Conservation (phyloP, 768 basidiomycete species). For the Botryobasidium botryosum region DNA sequence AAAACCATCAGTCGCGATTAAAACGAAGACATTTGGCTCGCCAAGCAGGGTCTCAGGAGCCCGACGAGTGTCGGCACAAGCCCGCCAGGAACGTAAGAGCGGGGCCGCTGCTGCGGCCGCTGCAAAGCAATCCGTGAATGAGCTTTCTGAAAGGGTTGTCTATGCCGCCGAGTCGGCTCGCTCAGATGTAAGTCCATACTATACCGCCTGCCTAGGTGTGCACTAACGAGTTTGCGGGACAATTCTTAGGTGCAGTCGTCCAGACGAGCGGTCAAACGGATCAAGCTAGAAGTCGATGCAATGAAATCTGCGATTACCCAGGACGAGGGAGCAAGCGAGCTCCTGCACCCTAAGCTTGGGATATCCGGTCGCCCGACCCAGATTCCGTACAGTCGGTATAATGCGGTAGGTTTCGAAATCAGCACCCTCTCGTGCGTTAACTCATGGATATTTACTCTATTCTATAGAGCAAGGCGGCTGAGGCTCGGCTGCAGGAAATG, state of each 20-base stretch:
- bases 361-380: no score
- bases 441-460: not conserved
- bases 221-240: not conserved
- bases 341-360: no score
- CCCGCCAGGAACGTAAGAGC: not conserved
- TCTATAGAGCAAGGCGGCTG: constrained; percentile 51
- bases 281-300: constrained; percentile 40
- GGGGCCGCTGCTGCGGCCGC: constrained; percentile 3
- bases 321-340: no score
- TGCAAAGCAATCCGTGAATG: not conserved
- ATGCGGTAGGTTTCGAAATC: no score
- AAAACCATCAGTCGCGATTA: not conserved
- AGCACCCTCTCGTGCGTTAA: no score
- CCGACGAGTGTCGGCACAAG: not conserved
- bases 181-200: not conserved
- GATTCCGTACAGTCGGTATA: no score
- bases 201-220: no score
- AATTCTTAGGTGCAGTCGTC: no score
- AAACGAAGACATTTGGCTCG: constrained; percentile 1
- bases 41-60: not conserved
- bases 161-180: not conserved
- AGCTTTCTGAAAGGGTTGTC: not conserved
- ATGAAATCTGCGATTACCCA: no score
- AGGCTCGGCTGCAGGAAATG: constrained; percentile 73
- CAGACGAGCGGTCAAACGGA: constrained; percentile 60